Evolutionary conservation across 768 basidiomycete species (phyloP).

Genomic region (Mycena kentingensis): DNA sequence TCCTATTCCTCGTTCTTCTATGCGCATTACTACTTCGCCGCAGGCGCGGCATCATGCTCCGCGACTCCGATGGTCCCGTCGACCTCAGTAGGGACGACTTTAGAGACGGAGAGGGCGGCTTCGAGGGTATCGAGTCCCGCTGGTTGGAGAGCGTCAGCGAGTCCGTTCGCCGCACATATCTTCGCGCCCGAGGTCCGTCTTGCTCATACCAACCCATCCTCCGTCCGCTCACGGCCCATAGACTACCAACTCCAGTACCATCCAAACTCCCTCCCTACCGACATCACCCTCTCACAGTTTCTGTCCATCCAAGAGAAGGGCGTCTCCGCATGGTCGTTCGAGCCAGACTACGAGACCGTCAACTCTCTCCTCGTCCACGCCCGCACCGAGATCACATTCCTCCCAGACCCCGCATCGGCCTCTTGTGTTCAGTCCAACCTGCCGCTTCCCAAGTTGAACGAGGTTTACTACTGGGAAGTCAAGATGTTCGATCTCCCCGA

Average conservation of each 20-base stretch:
- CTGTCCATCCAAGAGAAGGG: constrained; percentile 99
- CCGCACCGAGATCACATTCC: constrained; percentile 96
- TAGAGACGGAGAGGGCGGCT: constrained; percentile 88
- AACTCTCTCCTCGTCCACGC: constrained; percentile 91
- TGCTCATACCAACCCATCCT: constrained; percentile 5
- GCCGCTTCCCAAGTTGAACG: constrained; percentile 95
- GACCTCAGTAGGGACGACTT: constrained; percentile 93
- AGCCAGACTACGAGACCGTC: constrained; percentile 96
- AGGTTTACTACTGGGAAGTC: constrained; percentile 99
- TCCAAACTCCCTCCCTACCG: constrained; percentile 94
- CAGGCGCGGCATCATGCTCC: constrained; percentile 74
- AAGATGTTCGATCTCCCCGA: constrained; percentile 98
- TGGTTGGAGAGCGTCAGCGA: constrained; percentile 90
- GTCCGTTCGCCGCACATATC: constrained; percentile 65
- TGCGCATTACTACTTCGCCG: constrained; percentile 84
- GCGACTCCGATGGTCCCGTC: constrained; percentile 88
- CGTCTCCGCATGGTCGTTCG: constrained; percentile 98
- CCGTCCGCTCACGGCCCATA: constrained; percentile 32
- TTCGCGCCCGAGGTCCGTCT: constrained; percentile 80
- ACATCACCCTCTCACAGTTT: constrained; percentile 98
- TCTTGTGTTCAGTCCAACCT: constrained; percentile 97
- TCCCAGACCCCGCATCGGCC: constrained; percentile 91
- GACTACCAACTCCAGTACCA: constrained; percentile 87
- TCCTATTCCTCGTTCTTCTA: constrained; percentile 88
- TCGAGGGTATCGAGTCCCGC: constrained; percentile 87